These are phyloP conservation scores for Nigrograna mackinnonii DNA, from an alignment of 2,329 filamentous ascomycete species.

Conservation along the genomic window DNA sequence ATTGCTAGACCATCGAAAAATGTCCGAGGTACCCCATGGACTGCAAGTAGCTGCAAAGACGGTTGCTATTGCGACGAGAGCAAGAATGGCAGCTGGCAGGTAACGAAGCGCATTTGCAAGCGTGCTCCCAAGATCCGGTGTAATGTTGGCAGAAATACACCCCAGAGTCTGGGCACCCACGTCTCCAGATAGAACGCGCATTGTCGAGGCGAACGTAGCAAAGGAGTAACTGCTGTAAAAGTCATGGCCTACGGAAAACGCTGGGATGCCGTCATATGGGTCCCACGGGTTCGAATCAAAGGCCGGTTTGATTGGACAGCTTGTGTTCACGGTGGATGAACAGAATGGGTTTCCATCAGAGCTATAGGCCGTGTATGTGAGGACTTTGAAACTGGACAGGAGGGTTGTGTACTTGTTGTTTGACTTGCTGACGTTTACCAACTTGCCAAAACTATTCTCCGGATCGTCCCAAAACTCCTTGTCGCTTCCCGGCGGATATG, in stretches of 20 bases:
- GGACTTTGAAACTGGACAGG: conserved; percentile 69
- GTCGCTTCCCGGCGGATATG: conserved; percentile 58
- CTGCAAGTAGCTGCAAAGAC: conserved; percentile 84
- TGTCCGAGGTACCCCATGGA: conserved; percentile 88
- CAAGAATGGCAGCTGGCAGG: conserved; percentile 75
- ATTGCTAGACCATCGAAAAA: conserved; percentile 97
- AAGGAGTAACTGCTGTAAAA: conserved; percentile 87
- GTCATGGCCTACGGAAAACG: conserved; percentile 73
- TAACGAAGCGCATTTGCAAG: conserved; percentile 73
- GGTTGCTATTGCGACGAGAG: conserved; percentile 81
- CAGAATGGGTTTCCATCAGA: conserved; percentile 67
- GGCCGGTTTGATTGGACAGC: conserved; percentile 76
- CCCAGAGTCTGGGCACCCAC: conserved; percentile 64
- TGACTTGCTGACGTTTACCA: conserved; percentile 63
- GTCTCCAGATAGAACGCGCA: conserved; percentile 79
- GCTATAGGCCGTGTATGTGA: conserved; percentile 74
- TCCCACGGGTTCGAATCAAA: conserved; percentile 64
- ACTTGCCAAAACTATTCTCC: conserved; percentile 73
- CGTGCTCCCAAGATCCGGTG: conserved; percentile 75
- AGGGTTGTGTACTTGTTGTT: conserved; percentile 73
- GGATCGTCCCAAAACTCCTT: conserved; percentile 64
- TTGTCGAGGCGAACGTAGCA: conserved; percentile 74
- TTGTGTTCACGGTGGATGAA: conserved; percentile 57
- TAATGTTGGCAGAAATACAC: conserved; percentile 81
- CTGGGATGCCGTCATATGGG: conserved; percentile 63